Base-by-base conservation (phyloP, 2,329 filamentous ascomycete species). In the Didymella segeticola region DNA sequence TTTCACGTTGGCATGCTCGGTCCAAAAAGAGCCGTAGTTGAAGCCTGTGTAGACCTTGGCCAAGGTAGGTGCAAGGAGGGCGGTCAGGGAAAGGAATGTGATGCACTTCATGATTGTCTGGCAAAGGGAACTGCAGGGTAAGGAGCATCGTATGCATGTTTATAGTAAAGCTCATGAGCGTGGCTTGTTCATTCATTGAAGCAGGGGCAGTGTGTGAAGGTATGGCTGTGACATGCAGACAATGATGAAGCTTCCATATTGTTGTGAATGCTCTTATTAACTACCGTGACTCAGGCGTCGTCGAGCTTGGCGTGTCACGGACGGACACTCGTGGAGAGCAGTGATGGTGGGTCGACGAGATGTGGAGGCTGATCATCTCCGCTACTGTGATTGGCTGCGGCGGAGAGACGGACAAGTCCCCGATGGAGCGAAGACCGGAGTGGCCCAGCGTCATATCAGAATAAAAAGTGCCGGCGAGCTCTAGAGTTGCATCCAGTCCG, bases 1-100 rank as follows among this genome's bases (percentile, higher is more conserved):
- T 33, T 71, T 71, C 9, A 37, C 46, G 5, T 64, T 64, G 15
- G 23, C 20, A 12, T 51, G 29, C 0, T 29, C 17, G 29, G 41
- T 22, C 68, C 68, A 72, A 46, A 66, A 69, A 19, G 64, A 58
- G 29, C 68, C 68, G 37, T 69, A 63, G 47, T 61, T 64, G 58
- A 72, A 71, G 27, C 68, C 68, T 11, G 64, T 68, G 39, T 68
- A 60, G 11, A 69, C 43, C 5, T 47, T 46, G 29, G 37, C 62
- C 20, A 59, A 57, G 14, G 59, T 42, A n/a, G 49, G 49, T 8
- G 51, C 39, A 14, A 64, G 41, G 4, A 45, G 43, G 22, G 36
- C 1, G 27, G n/a, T 31, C 2, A 47, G 51, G 11, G 31, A 3
- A 11, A 49, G 10, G 4, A 38, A 2, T 8, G 4, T 2, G 14